These are phyloP conservation scores for Epicoccum sorghinum DNA, from an alignment of 2,329 filamentous ascomycete species.

Conservation along the genomic window DNA sequence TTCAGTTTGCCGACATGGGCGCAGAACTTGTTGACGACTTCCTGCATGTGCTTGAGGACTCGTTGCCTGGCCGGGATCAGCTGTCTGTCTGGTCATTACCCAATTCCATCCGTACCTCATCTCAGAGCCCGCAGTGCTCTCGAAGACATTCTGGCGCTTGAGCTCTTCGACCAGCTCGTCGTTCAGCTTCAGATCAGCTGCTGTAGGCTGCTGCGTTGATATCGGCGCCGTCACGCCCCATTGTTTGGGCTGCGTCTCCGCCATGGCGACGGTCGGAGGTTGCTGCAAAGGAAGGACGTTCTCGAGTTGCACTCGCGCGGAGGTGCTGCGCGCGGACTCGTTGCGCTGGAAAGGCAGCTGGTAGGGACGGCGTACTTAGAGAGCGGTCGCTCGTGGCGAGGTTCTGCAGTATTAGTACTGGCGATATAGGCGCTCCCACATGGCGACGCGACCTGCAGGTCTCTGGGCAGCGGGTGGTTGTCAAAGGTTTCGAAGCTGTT, in stretches of 20 bases:
- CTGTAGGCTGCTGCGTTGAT: slow-evolving; percentile 75
- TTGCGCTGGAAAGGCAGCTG: slow-evolving; percentile 17
- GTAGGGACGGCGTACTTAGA: not conserved
- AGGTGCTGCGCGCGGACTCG: slow-evolving; percentile 29
- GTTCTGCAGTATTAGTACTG: slow-evolving; percentile 11
- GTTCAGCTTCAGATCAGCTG: slow-evolving; percentile 76
- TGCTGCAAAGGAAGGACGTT: slow-evolving; percentile 13
- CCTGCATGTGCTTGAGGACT: slow-evolving; percentile 78
- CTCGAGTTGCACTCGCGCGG: slow-evolving; percentile 22
- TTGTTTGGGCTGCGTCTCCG: slow-evolving; percentile 38
- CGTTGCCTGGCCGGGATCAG: slow-evolving; percentile 60
- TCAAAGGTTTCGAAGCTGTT: slow-evolving; percentile 14
- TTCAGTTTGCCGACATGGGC: slow-evolving; percentile 77
- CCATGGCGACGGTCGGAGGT: slow-evolving; percentile 33
- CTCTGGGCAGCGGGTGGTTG: slow-evolving; percentile 24
- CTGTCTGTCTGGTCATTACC: not conserved
- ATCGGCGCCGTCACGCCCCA: slow-evolving; percentile 86
- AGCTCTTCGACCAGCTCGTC: slow-evolving; percentile 83
- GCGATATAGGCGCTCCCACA: slow-evolving; percentile 35
- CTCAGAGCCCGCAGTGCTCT: slow-evolving; percentile 79
- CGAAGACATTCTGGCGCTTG: slow-evolving; percentile 89
- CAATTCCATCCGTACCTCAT: slow-evolving; percentile 65
- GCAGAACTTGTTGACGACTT: slow-evolving; percentile 85
- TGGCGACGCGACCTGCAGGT: slow-evolving; percentile 35
- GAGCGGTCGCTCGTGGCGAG: slow-evolving; percentile 5